phyloP scores from a whole-genome alignment of 139 green algal genomes.

The Medakamo hakoo region DNA sequence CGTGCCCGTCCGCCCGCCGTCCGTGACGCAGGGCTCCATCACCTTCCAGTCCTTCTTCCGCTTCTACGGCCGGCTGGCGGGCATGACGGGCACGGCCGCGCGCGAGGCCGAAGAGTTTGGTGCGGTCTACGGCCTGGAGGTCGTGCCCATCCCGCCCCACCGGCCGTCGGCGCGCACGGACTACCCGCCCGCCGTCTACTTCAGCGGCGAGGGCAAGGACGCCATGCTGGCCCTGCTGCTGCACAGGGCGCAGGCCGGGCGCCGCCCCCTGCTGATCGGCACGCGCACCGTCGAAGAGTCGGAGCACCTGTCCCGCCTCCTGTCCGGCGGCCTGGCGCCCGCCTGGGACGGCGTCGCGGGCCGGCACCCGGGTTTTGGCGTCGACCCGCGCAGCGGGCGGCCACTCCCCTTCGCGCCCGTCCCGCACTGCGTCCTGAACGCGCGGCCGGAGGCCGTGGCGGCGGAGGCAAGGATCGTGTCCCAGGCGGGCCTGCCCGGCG shows the following conservation, averaged over 20 bases:
- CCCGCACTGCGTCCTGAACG: conserved; percentile 33
- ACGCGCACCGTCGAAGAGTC: conserved; percentile 57
- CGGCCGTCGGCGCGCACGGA: conserved; percentile 38
- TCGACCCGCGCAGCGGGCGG: too few relatives aligned
- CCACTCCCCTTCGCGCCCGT: conserved; percentile 2
- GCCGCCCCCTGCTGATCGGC: conserved; percentile 75
- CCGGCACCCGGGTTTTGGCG: background rate
- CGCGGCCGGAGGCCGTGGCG: conserved; percentile 45
- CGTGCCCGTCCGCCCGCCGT: conserved; percentile 17
- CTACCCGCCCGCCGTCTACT: conserved; percentile 33
- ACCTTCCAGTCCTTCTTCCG: conserved; percentile 58
- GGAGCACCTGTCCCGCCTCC: conserved; percentile 14
- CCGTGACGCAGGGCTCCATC: conserved; percentile 19
- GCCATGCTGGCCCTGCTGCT: conserved; percentile 9
- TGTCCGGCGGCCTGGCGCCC: background rate
- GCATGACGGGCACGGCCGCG: conserved; percentile 54
- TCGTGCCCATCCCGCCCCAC: conserved; percentile 72
- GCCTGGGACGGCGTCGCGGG: background rate
- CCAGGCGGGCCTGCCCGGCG: conserved; percentile 41
- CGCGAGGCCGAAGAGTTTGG: conserved; percentile 32
- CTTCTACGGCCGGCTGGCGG: conserved; percentile 40
- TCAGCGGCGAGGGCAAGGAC: conserved; percentile 6
- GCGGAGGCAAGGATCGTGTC: conserved; percentile 62
- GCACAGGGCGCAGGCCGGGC: conserved; percentile 3
- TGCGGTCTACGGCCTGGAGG: conserved; percentile 36